Base-by-base conservation (phyloP, 2,329 filamentous ascomycete genomes). In the Cladosporium sp. region DNA sequence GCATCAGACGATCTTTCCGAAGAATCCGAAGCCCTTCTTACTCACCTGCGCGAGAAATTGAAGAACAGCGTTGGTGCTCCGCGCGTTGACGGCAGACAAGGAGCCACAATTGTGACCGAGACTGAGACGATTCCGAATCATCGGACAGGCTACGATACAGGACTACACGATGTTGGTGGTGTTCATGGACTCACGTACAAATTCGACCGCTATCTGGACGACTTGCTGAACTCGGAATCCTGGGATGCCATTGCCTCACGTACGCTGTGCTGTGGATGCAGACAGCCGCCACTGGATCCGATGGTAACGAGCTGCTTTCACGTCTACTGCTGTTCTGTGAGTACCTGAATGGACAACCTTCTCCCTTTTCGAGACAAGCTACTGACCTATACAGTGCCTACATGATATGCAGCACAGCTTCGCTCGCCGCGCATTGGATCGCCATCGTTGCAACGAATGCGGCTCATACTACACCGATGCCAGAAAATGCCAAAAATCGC, bases 221-320 rank as follows among this genome's bases (percentile, higher is more conserved):
- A 44, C 1, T 4, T 63, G 8, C 2, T 18, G 34, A 30, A 15
- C 10, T 55, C 49, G 4, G 60, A 63, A 18, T 41, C 49, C 3
- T 63, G 32, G 21, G 49, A 41, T 1, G 32, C 21, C 10, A 55
- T 54, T 4, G 14, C 11, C 4, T n/a, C 72, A 4, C 69, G 79
- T 4, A 75, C 71, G 0, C 68, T 71, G 2, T 87, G 86, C 71
- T 69, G 72, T 2, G 68, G 71, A 0, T 88, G 87, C 74, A 68
- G 71, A 2, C 69, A 72, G 26, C 59, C 73, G 0, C 83, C 83
- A 0, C 69, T 74, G 0, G 68, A 79, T 0, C 78, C 83, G 0
- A 74, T 78, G 11, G 75, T 85, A 34, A 85, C 85, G 0, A 75
- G 79, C 4, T 89, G 87, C 71, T 76, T 79, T 18, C 87, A 89